These are phyloP conservation scores for Suhomyces bolitotheri DNA, from an alignment of 1,139 yeast species.

Conservation along the genomic window DNA sequence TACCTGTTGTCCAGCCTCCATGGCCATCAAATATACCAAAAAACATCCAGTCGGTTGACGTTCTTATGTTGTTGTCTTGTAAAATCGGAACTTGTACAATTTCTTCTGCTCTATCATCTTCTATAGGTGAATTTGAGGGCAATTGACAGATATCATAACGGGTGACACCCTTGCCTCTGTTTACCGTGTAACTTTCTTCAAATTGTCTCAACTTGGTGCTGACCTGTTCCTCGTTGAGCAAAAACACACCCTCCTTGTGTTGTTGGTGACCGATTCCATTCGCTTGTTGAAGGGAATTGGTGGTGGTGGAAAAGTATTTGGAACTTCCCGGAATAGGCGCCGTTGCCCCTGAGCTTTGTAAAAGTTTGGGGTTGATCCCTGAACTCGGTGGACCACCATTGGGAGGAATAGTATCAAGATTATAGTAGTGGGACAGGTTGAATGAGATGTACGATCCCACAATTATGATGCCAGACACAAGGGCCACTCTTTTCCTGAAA, in stretches of 20 bases:
- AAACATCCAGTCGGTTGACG: constrained; percentile 84
- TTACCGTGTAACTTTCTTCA: constrained; percentile 79
- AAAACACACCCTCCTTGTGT: constrained; percentile 42
- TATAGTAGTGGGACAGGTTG: constrained; percentile 44
- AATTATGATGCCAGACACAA: constrained; percentile 47
- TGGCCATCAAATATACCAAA: constrained; percentile 98
- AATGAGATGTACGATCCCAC: constrained; percentile 47
- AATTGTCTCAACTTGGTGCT: constrained; percentile 64
- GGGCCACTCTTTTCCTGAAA: constrained; percentile 38
- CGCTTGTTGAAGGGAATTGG: constrained; percentile 42
- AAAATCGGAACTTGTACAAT: constrained; percentile 77
- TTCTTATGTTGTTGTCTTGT: constrained; percentile 52
- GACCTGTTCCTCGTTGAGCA: constrained; percentile 74
- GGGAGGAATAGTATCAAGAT: constrained; percentile 42
- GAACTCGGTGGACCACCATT: constrained; percentile 10
- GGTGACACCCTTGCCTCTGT: constrained; percentile 87
- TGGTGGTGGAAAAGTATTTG: constrained; percentile 45
- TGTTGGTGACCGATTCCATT: constrained; percentile 46
- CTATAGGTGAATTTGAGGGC: constrained; percentile 91
- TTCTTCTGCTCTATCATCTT: constrained; percentile 88
- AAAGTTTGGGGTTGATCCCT: constrained; percentile 13
- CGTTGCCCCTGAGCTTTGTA: constrained; percentile 11
- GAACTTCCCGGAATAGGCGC: constrained; percentile 22
- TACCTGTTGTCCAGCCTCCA: constrained; percentile 93
- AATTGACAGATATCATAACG: constrained; percentile 89